These are phyloP conservation scores for Peronospora belbahrii DNA, from an alignment of 352 stramenopile genomes.

Conservation along the genomic window DNA sequence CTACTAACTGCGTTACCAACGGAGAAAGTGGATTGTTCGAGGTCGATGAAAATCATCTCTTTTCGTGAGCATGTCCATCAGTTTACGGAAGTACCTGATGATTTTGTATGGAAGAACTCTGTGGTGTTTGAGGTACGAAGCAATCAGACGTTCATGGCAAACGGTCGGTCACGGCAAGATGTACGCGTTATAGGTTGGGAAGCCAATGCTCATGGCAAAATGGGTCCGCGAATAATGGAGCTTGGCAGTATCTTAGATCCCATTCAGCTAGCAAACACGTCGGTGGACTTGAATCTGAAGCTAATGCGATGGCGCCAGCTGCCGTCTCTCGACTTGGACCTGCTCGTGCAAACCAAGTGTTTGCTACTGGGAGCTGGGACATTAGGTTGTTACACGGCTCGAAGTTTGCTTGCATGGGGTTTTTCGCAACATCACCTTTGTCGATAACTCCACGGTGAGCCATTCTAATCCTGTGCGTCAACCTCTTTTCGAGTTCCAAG, in stretches of 20 bases:
- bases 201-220: slow-evolving; percentile 60
- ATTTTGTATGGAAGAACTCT: slow-evolving; percentile 49
- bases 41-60: slow-evolving; percentile 43
- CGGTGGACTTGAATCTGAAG: slow-evolving; percentile 97
- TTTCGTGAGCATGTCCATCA: slow-evolving; percentile 72
- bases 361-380: slow-evolving; percentile 93
- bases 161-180: slow-evolving; percentile 20
- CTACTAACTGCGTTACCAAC: slow-evolving; percentile 38
- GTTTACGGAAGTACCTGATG: slow-evolving; percentile 24
- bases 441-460: slow-evolving; percentile 95
- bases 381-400: slow-evolving; percentile 94
- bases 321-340: slow-evolving; percentile 89
- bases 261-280: slow-evolving; percentile 89
- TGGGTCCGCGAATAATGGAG: slow-evolving; percentile 69
- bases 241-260: slow-evolving; percentile 66
- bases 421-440: slow-evolving; percentile 95
- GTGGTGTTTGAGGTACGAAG: slow-evolving; percentile 51
- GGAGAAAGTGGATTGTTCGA: slow-evolving; percentile 24
- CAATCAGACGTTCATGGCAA: slow-evolving; percentile 27
- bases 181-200: slow-evolving; percentile 64
- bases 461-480: slow-evolving; percentile 98
- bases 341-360: slow-evolving; percentile 88
- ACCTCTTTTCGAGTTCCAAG: slow-evolving; percentile 91
- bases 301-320: slow-evolving; percentile 98
- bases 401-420: slow-evolving; percentile 94